Evolutionary conservation across 2,329 filamentous ascomycete species (phyloP), one percentile per base, ranked within the genome.

Genomic region (Aspergillus quadricinctus): DNA sequence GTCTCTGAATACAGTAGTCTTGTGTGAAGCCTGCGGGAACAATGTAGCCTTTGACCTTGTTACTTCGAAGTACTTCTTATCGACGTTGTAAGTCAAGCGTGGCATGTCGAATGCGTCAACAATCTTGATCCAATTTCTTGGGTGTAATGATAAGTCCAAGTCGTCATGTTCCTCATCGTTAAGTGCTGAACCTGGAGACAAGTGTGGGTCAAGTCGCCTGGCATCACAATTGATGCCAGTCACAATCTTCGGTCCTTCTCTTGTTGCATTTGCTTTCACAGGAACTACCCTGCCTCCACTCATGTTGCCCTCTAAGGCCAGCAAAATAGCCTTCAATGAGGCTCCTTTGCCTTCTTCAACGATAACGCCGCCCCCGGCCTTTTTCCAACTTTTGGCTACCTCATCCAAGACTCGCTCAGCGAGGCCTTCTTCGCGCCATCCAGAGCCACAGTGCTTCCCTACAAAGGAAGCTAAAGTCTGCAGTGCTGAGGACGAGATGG

Each of bases 361-460:
- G 62, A 99, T 96, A 53, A 96, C 89, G 23, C 90, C 90, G 1
- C 91, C 91, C 69, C 90, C 92, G 57, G 88, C 82, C 63, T 88
- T 90, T 78, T 97, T 97, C 95, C 94, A 99, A 64, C 84, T 84
- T 72, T 89, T 88, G 1, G 94, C 92, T 7, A 92, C 85, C 73
- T 97, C 94, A 67, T 99, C 94, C 37, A 99, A 77, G 11, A 97
- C 90, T 63, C 88, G 88, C 73, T 99, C 95, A 2, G 92, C 94
- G 31, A 97, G 79, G 0, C 95, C 93, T 71, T 96, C 92, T 77
- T 97, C 92, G 66, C 93, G 85, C 94, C 94, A 99, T 86, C 87
- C 91, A 56, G 92, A 92, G 35, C 94, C 94, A 72, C 94, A 99
- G 73, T 96, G 89, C 64, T 90, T 88, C 10, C 94, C 95, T 53